phyloP scores from a whole-genome alignment of 345 rosid genomes.

The Cochlearia excelsa region DNA sequence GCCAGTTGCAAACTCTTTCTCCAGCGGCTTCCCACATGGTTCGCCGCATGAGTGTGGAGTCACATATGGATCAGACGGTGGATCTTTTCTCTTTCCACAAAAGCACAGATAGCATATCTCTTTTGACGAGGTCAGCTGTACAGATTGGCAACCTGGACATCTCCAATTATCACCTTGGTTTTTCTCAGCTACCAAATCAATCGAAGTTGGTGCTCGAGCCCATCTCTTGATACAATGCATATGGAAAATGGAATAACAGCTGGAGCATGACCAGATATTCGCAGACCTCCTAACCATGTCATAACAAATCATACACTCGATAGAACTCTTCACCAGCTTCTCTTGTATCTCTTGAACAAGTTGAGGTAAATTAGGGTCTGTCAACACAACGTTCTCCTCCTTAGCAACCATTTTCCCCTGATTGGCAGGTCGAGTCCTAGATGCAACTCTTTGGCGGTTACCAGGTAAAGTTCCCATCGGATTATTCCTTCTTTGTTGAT shows the following conservation, averaged over 20 bases:
- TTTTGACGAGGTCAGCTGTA: constrained; percentile 65
- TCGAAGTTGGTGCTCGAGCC: constrained; percentile 92
- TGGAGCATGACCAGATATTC: constrained; percentile 86
- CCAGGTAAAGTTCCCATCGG: constrained; percentile 31
- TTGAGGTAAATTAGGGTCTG: constrained; percentile 71
- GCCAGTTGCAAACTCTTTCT: constrained; percentile 42
- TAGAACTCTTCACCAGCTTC: constrained; percentile 61
- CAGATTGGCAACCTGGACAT: constrained; percentile 95
- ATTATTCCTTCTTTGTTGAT: constrained; percentile 38
- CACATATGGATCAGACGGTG: constrained; percentile 84
- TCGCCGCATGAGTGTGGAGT: constrained; percentile 99
- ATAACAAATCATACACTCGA: constrained; percentile 97
- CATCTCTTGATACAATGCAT: constrained; percentile 88
- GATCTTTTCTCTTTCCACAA: constrained; percentile 82
- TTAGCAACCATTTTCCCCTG: constrained; percentile 41
- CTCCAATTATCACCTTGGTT: constrained; percentile 92
- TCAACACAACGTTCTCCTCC: constrained; percentile 32
- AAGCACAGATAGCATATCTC: constrained; percentile 82
- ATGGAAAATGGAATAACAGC: constrained; percentile 92
- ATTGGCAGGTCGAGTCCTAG: constrained; percentile 38
- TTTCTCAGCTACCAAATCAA: constrained; percentile 75
- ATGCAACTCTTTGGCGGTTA: constrained; percentile 35
- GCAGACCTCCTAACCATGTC: constrained; percentile 85
- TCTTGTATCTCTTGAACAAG: constrained; percentile 92
- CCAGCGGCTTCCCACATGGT: constrained; percentile 90